Conservation (phyloP, 2,329 filamentous ascomycete genomes). For the Scytalidium sp. region DNA sequence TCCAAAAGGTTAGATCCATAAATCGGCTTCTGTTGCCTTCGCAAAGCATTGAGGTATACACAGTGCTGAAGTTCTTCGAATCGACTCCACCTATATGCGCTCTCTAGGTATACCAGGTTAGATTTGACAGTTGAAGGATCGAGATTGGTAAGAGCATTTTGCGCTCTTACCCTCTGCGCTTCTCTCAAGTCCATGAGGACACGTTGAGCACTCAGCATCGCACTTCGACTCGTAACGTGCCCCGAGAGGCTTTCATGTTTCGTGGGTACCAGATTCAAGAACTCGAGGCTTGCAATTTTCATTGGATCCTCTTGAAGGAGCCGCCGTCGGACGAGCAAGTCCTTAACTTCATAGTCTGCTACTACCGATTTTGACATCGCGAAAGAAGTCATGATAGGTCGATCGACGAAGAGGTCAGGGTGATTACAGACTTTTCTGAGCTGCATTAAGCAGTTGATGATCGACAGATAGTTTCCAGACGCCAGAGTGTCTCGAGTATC, state of each 20-base stretch:
- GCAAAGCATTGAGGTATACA: constrained; percentile 76
- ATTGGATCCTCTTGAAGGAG: constrained; percentile 62
- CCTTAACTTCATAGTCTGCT: constrained; percentile 70
- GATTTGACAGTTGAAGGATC: constrained; percentile 67
- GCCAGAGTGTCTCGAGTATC: constrained; percentile 86
- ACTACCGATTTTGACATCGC: constrained; percentile 80
- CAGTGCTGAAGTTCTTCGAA: constrained; percentile 79
- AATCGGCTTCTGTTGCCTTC: constrained; percentile 75
- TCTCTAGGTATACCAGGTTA: constrained; percentile 71
- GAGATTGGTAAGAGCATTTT: constrained; percentile 50
- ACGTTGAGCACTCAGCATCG: constrained; percentile 67
- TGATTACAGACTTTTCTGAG: constrained; percentile 98
- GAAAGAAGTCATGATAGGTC: constrained; percentile 95
- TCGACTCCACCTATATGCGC: constrained; percentile 62
- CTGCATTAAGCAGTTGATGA: constrained; percentile 98
- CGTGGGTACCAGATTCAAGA: constrained; percentile 76
- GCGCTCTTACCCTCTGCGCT: constrained; percentile 61
- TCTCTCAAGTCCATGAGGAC: constrained; percentile 69
- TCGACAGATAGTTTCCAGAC: constrained; percentile 93
- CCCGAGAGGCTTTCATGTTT: constrained; percentile 64
- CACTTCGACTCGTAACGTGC: constrained; percentile 50
- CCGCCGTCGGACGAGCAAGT: constrained; percentile 64
- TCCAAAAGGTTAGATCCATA: constrained; percentile 81
- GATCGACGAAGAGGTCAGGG: constrained; percentile 92
- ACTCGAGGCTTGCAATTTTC: constrained; percentile 65